Evolutionary conservation across 306 rosid species (phyloP), one percentile per base, ranked within the genome.

Genomic region (Prosopis cineraria): DNA sequence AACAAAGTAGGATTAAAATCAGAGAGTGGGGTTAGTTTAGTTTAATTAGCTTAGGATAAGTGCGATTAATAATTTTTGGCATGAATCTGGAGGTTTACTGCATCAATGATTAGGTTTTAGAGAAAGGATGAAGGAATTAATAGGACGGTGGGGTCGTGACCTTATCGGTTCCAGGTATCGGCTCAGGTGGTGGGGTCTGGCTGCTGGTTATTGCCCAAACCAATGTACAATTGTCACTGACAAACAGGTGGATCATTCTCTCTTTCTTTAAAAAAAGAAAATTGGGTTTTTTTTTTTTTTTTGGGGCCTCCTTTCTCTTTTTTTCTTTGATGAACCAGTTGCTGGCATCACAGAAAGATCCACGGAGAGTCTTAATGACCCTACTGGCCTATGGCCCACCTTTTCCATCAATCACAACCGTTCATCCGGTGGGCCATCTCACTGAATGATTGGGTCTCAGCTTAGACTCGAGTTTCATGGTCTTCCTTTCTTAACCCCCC

Each of bases 231-330:
- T 83, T 89, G 67, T 88, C 93, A 90, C 96, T 93, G 97, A 93
- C 97, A 90, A 91, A 90, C 98, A 91, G 98, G 98, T 93, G 98
- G 96, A 93, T 91, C 90, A 85, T 90, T 91, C 92, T 86, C 81
- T 84, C 86, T 75, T 82, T 85, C 74, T 81, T 83, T 13, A 63
- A 63, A 34, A 10, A 20, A 59, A 27, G 36, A 58, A 58, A 58
- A 58, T 58, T 58, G 13, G 36, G 27, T 58, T 58, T 58, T 29
- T 4, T 36, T 22, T 63, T n/a, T 50, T 19, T 8, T n/a, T 52
- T 52, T 48, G n/a, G n/a, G n/a, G n/a, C n/a, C 17, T 47, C 1
- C 4, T 0, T 6, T 16, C n/a, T 14, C 4, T 52, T 20, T 77
- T 67, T 29, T 17, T n/a, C 25, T 76, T 82, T 72, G 74, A 82